phyloP scores from a whole-genome alignment of 352 stramenopile genomes.

The Ophiocytium majus region DNA sequence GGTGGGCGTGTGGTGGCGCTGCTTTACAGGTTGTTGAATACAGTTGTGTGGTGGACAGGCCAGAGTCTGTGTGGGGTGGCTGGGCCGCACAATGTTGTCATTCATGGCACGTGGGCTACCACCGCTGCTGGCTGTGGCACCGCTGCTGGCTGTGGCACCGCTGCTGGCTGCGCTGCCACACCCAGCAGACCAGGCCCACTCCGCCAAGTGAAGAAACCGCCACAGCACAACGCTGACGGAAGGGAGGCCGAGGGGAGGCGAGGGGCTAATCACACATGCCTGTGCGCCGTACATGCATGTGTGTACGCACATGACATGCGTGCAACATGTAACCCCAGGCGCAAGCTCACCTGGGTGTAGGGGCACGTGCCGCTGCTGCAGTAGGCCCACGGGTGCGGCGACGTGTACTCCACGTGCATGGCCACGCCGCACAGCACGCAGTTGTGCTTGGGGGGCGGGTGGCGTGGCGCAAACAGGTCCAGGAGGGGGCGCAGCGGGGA shows the following conservation, averaged over 20 bases:
- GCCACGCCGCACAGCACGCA: slow-evolving; percentile 20
- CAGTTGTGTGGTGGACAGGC: neutral
- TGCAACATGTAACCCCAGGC: neutral
- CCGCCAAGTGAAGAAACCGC: neutral
- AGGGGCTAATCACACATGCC: neutral
- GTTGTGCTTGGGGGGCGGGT: neutral
- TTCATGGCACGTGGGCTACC: too few species aligned
- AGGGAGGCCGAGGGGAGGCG: too few species aligned
- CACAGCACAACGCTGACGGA: neutral
- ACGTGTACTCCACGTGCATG: slow-evolving; percentile 15
- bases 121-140: too few species aligned
- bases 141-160: too few species aligned
- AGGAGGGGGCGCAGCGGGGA: neutral
- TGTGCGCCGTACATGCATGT: neutral
- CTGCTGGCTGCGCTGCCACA: neutral
- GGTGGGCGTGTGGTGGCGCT: neutral
- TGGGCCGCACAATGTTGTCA: too few species aligned
- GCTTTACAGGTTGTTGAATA: neutral
- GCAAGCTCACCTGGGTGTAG: slow-evolving; percentile 12
- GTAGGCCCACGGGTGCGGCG: slow-evolving; percentile 14
- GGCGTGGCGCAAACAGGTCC: neutral
- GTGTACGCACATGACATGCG: neutral
- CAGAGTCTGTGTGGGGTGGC: too few species aligned
- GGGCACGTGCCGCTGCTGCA: slow-evolving; percentile 1
- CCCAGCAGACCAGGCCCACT: neutral